Evolutionary conservation across 139 green algal genomes (phyloP).

Genomic region (Volvox reticuliferus): DNA sequence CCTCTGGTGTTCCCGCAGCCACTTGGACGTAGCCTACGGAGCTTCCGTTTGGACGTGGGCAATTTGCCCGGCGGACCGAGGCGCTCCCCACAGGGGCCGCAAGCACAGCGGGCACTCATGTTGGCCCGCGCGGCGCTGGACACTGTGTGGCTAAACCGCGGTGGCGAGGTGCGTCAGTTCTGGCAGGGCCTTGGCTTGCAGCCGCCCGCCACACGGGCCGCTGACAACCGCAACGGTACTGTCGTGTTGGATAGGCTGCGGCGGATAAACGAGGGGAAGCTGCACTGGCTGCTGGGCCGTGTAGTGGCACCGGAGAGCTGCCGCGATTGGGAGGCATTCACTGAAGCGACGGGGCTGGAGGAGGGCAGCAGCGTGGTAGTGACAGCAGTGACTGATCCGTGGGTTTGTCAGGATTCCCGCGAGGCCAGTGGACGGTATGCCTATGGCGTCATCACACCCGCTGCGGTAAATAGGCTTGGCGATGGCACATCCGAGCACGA

Average conservation of each 20-base stretch:
- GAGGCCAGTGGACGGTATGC: not conserved
- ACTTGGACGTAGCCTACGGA: not conserved
- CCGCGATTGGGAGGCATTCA: not conserved
- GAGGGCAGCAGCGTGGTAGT: conserved; percentile 1
- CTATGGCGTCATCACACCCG: not conserved
- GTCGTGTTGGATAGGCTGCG: not conserved
- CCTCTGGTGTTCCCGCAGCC: not conserved
- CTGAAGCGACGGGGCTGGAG: not conserved
- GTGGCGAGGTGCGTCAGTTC: conserved; percentile 23
- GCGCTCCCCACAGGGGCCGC: not conserved
- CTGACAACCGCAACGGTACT: not conserved
- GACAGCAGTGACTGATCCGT: not conserved
- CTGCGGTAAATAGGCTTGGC: too few species aligned
- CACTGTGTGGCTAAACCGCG: not conserved
- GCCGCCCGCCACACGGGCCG: conserved; percentile 1
- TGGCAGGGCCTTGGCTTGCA: not conserved
- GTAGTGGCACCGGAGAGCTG: conserved; percentile 10
- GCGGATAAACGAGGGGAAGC: not conserved
- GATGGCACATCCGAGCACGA: too few species aligned
- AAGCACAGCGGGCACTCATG: not conserved
- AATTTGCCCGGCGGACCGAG: too few species aligned
- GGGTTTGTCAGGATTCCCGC: not conserved
- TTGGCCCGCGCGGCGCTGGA: not conserved
- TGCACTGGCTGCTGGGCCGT: not conserved
- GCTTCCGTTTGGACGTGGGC: conserved; percentile 6